Conservation (phyloP, 2,329 filamentous ascomycete genomes). For the Bipolaris cookei region DNA sequence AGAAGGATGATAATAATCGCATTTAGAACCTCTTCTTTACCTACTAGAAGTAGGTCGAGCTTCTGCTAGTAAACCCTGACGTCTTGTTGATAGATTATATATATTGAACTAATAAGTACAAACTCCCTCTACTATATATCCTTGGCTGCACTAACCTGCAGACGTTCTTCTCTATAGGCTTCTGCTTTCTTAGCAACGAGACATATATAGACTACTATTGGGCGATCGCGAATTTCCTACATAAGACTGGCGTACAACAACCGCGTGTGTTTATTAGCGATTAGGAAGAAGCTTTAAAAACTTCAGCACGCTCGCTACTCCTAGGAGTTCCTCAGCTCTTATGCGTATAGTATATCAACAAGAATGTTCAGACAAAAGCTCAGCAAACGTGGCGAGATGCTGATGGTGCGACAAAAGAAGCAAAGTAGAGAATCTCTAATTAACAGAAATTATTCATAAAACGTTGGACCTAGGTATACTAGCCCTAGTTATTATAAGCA, state of each 20-base stretch:
- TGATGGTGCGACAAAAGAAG: constrained; percentile 16
- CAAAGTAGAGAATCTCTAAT: constrained; percentile 16
- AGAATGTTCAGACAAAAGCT: constrained; percentile 22
- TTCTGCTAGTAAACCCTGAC: too few relatives aligned
- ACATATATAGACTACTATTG: constrained; percentile 18
- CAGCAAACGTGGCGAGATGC: constrained; percentile 18
- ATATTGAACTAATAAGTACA: too few relatives aligned
- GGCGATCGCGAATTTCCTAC: constrained; percentile 20
- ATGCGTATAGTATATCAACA: constrained; percentile 20
- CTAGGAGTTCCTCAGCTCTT: constrained; percentile 18
- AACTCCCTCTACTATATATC: too few relatives aligned
- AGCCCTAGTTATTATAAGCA: too few relatives aligned
- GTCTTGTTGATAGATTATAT: too few relatives aligned
- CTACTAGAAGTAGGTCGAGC: too few relatives aligned
- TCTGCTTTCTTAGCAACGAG: constrained; percentile 15
- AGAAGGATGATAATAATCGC: too few relatives aligned
- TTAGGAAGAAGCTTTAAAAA: constrained; percentile 21
- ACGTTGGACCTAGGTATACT: constrained; percentile 17
- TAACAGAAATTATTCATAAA: constrained; percentile 17
- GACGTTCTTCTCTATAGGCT: too few relatives aligned
- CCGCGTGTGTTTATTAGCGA: constrained; percentile 20
- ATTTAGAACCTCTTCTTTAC: too few relatives aligned
- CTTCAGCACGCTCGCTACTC: constrained; percentile 11
- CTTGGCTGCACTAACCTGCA: too few relatives aligned
- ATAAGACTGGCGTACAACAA: constrained; percentile 17